Base-by-base conservation (phyloP, 345 rosid genomes). In the Linum lewisii region DNA sequence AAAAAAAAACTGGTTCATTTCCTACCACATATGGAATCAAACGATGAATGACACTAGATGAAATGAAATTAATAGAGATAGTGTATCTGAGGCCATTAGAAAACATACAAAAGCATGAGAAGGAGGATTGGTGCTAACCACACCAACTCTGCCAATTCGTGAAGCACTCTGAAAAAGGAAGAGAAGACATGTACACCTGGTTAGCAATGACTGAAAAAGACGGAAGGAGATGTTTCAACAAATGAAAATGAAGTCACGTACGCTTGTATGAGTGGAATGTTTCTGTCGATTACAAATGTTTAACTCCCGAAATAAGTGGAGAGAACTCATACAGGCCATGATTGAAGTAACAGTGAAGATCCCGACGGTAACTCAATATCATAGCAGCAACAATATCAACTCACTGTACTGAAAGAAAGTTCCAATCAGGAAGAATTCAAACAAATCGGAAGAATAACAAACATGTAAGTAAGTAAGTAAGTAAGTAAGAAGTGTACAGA, bases 41-140 rank as follows among this genome's bases (percentile, higher is more conserved):
- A 34, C 51, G 22, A 59, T 7, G 29, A 22, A 26, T 23, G 8
- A 21, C 23, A 9, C 24, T 53, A 16, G 24, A 36, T 23, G 54
- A 23, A 44, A 50, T 49, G 23, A 6, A 42, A 44, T 1, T 59
- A 38, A 9, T 24, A 24, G 7, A 13, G n/a, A 37, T 9, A 24
- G 5, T 9, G 23, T 64, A 10, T 1, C 11, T 25, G 25, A 20
- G 50, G 29, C 23, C 24, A 23, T 21, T 8, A 55, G 21, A 47
- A 21, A 13, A 63, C 78, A 70, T 85, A 87, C 96, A 87, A 72
- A 62, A 73, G 72, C 57, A 68, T 63, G 79, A 6, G 86, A 79
- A n/a, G 96, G 79, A 63, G 81, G 82, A 61, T 70, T 66, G 69
- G 61, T 55, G 57, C 72, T 63, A 67, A 68, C 67, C 13, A 78